Evolutionary conservation across 495 filamentous ascomycete genomes (phyloP), one percentile per base, ranked within the genome.

Genomic region (Sphaerosporella brunnea): DNA sequence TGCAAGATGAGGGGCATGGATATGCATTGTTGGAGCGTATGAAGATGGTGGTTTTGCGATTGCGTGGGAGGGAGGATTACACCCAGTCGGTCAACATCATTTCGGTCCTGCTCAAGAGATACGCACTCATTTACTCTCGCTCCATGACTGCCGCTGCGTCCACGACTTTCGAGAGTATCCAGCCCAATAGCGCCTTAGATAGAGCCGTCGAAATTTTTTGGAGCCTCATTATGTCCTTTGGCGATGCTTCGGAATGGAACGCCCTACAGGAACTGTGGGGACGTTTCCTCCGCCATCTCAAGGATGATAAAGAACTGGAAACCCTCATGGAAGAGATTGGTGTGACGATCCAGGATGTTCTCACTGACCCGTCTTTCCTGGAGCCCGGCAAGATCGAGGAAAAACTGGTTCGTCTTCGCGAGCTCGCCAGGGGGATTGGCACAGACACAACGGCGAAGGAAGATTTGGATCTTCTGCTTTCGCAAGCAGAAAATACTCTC

Each of bases 341-440:
- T 0, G 71, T 71, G 40, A 74, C 80, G 2, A 53, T 90, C 3
- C 79, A 90, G 58, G 78, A 82, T 41, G 74, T 96, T 61, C 66
- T 94, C n/a, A 90, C 74, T 0, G 80, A 96, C 53, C 86, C 87
- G 0, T 69, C 74, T 1, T 93, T 92, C 58, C 79, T 90, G 52
- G 78, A 82, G 36, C 69, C 79, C 15, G 77, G 76, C 1, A 66
- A 71, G 5, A 26, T 40, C 18, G 65, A 69, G 18, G 67, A 82
- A 54, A 84, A 82, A 45, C 68, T 94, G 26, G 65, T 77, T 3
- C 36, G 47, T 4, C 38, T 57, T 26, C 52, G 52, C 8, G 47
- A 43, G 16, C 54, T 51, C n/a, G 37, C 49, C 11, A 42, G 52
- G 2, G 48, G 53, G 20, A 62, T 81, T 11, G 73, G 75, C 5